Conservation (phyloP, 2,329 filamentous ascomycete genomes). For the Verticillium longisporum region DNA sequence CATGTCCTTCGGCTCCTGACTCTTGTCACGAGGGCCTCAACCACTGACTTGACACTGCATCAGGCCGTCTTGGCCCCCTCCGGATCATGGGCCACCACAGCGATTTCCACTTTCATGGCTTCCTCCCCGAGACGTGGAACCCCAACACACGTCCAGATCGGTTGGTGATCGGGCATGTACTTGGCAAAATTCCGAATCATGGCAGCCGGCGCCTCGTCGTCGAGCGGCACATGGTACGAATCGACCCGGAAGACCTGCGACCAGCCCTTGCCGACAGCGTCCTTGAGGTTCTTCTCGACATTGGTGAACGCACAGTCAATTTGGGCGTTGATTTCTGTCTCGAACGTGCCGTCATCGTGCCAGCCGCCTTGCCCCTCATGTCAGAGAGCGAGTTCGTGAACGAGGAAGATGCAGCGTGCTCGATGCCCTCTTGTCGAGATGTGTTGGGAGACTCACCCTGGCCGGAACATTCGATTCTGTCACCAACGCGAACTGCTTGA, state of each 20-base stretch:
- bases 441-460: conserved; percentile 27
- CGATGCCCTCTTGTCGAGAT: background rate
- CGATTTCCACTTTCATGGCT: conserved; percentile 53
- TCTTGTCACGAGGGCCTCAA: no score
- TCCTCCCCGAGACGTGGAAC: conserved; percentile 38
- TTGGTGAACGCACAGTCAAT: conserved; percentile 50
- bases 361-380: conserved; percentile 19
- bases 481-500: conserved; percentile 40
- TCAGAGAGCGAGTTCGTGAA: background rate
- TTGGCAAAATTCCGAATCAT: conserved; percentile 41
- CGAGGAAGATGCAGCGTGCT: background rate
- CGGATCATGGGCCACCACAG: conserved; percentile 41
- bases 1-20: no score
- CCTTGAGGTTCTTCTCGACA: conserved; percentile 41
- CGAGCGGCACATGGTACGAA: conserved; percentile 36
- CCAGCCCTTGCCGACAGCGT: conserved; percentile 50
- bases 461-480: conserved; percentile 38
- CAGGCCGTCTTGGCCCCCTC: conserved; percentile 22
- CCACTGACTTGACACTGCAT: background rate
- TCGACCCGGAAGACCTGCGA: conserved; percentile 43
- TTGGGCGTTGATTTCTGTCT: conserved; percentile 31
- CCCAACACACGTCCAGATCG: conserved; percentile 47
- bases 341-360: conserved; percentile 19
- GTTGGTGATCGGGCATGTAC: conserved; percentile 44
- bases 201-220: conserved; percentile 27